These are phyloP conservation scores for Ocimum tenuiflorum DNA, from an alignment of 257 asterid species.

Conservation along the genomic window DNA sequence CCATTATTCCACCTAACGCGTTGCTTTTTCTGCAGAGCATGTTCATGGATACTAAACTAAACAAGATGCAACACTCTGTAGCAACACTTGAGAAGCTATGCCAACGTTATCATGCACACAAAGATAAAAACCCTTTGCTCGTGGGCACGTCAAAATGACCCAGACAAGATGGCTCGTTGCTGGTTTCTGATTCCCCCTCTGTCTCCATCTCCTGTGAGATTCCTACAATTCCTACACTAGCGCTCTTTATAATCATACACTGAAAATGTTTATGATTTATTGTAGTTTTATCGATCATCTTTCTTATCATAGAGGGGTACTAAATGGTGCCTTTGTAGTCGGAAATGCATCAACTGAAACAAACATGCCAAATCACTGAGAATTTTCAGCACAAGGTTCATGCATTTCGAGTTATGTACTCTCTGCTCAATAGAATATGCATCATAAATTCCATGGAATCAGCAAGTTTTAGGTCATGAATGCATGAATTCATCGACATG, in stretches of 20 bases:
- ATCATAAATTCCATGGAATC: no score
- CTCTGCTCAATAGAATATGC: no score
- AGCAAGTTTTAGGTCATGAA: no score
- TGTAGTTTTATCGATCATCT: neutral
- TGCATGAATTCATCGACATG: no score
- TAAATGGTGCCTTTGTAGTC: no score
- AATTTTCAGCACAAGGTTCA: no score
- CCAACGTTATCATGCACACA: constrained; percentile 57
- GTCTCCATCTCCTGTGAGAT: neutral
- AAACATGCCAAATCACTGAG: no score
- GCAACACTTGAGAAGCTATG: constrained; percentile 76
- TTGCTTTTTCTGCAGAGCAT: constrained; percentile 55
- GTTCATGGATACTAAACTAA: constrained; percentile 85
- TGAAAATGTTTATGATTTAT: no score
- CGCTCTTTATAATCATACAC: neutral
- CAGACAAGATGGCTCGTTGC: neutral
- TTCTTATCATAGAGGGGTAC: neutral
- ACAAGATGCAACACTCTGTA: constrained; percentile 84
- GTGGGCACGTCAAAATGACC: constrained; percentile 29
- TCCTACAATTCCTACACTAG: neutral
- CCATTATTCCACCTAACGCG: neutral
- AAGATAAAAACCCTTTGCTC: constrained; percentile 60
- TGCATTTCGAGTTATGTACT: no score
- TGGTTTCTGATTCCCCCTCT: no score
- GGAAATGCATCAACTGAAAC: no score